Evolutionary conservation across 192 early-diverging fungal species (phyloP).

Genomic region (Rhizophlyctis rosea): DNA sequence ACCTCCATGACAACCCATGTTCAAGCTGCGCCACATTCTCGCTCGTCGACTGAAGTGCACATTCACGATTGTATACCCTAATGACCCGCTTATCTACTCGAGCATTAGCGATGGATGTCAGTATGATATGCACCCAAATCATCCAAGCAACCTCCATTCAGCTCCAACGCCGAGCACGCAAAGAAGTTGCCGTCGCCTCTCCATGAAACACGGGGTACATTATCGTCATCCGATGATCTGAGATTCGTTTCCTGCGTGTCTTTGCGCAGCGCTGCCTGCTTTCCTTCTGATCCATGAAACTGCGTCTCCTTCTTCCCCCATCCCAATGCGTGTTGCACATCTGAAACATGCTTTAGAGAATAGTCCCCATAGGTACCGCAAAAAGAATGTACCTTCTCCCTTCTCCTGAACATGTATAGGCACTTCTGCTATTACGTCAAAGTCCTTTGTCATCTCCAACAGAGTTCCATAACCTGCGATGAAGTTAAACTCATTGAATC

Average conservation of each 20-base stretch:
- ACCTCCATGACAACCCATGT: slow-evolving; percentile 74
- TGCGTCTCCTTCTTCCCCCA: slow-evolving; percentile 98
- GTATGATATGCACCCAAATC: slow-evolving; percentile 7
- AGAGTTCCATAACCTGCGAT: slow-evolving; percentile 58
- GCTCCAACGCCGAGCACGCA: slow-evolving; percentile 68
- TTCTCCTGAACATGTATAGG: slow-evolving; percentile 63
- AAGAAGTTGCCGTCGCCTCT: slow-evolving; percentile 85
- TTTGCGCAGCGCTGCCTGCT: slow-evolving; percentile 60
- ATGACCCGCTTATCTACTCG: slow-evolving; percentile 56
- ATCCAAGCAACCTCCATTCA: slow-evolving; percentile 31
- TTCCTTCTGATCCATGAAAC: slow-evolving; percentile 89
- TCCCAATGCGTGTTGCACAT: slow-evolving; percentile 74
- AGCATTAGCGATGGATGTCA: not conserved
- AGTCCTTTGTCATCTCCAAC: slow-evolving; percentile 89
- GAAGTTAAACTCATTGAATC: slow-evolving; percentile 16
- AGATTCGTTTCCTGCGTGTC: slow-evolving; percentile 33
- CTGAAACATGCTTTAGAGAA: no score
- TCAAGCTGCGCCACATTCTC: slow-evolving; percentile 78
- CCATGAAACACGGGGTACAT: slow-evolving; percentile 76
- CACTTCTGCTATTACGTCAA: slow-evolving; percentile 84
- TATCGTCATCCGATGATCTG: slow-evolving; percentile 67
- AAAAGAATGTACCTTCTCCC: slow-evolving; percentile 52
- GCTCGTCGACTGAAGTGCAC: slow-evolving; percentile 73
- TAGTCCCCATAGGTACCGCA: not conserved
- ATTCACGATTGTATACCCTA: slow-evolving; percentile 83